A percentile compares a stretch with the other conserved stretches of the same genome.
phyloP scores from a whole-genome alignment of 176 grass and related monocot species.

The Sorghum bicolor region DNA sequence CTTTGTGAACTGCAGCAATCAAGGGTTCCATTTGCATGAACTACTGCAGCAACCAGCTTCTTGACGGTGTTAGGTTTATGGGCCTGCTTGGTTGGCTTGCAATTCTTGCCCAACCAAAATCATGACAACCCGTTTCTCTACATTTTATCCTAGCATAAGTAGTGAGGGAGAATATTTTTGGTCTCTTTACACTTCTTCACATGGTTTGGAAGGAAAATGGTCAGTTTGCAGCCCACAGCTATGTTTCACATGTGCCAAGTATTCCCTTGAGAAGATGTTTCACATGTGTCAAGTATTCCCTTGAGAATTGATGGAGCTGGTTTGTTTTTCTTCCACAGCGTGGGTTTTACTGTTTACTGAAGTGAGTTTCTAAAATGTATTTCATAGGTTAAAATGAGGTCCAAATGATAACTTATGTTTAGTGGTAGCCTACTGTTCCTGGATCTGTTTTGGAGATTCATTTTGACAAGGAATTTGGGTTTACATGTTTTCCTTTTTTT shows the following conservation, averaged over 20 bases:
- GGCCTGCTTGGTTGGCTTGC: no score
- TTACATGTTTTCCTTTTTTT: background rate
- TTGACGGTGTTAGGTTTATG: background rate
- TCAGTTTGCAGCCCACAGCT: background rate
- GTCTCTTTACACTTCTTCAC: background rate
- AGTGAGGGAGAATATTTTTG: background rate
- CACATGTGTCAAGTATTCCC: background rate
- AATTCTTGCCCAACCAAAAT: no score
- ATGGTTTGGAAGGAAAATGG: background rate
- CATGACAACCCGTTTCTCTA: background rate
- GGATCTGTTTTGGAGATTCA: background rate
- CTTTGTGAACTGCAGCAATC: background rate
- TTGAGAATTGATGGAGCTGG: background rate
- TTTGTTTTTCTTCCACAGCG: background rate
- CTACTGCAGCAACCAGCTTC: background rate
- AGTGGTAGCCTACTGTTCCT: background rate
- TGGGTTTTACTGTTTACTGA: background rate
- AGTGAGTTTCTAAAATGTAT: background rate
- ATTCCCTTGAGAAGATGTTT: constrained; percentile 13
- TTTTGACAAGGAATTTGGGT: background rate
- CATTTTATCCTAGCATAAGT: background rate
- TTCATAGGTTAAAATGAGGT: background rate
- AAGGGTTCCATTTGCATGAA: background rate
- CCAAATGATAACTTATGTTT: background rate
- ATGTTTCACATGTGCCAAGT: background rate